phyloP scores from a whole-genome alignment of 169 alveolate genomes.

The Plasmodium gaboni region DNA sequence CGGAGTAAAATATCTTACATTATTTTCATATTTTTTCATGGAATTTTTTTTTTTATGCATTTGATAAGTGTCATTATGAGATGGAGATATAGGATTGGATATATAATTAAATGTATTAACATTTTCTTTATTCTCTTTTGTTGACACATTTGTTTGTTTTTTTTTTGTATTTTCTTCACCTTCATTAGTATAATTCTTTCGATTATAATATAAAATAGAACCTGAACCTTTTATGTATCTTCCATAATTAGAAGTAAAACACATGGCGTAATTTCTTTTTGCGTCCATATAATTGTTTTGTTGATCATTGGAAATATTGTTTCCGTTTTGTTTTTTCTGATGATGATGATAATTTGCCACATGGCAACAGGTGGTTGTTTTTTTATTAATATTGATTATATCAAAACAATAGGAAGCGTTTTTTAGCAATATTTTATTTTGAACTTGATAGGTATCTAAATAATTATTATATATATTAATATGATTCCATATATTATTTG shows the following conservation, averaged over 20 bases:
- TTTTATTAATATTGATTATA: constrained; percentile 43
- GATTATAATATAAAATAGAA: constrained; percentile 34
- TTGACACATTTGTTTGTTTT: neutral
- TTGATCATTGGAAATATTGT: neutral
- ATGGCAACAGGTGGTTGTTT: constrained; percentile 28
- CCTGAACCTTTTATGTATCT: constrained; percentile 74
- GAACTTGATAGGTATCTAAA: constrained; percentile 17
- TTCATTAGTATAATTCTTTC: neutral
- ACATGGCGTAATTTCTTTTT: constrained; percentile 30
- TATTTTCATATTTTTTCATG: constrained; percentile 53
- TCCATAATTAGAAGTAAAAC: constrained; percentile 73
- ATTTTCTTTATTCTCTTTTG: neutral
- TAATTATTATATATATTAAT: constrained; percentile 16
- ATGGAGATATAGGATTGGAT: neutral
- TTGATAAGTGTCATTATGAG: neutral
- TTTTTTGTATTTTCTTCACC: neutral
- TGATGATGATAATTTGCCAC: constrained; percentile 1
- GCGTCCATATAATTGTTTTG: neutral
- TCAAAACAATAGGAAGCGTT: constrained; percentile 52
- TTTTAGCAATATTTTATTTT: constrained; percentile 8
- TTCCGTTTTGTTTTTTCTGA: constrained; percentile 10
- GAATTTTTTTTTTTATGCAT: neutral
- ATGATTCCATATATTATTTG: neutral
- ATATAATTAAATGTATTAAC: neutral
- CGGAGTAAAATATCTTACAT: constrained; percentile 70